Conservation (phyloP, 2,329 filamentous ascomycete genomes). For the Neopestalotiopsis sp. region DNA sequence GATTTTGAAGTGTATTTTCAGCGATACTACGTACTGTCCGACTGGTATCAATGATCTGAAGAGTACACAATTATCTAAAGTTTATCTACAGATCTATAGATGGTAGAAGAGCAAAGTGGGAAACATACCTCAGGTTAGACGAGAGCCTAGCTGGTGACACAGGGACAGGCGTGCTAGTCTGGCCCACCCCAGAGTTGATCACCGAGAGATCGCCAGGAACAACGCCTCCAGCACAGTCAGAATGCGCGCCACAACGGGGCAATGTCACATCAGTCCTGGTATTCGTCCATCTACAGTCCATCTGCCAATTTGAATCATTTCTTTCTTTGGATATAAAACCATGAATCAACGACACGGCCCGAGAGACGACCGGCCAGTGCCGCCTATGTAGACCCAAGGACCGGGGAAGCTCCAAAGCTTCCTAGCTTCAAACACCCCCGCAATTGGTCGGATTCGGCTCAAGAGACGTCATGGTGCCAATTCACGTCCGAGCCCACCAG, state of each 20-base stretch:
- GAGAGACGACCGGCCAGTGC: too few relatives aligned
- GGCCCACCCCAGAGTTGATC: not conserved
- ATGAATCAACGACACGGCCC: too few relatives aligned
- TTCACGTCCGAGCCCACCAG: not conserved
- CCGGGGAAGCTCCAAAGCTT: slow-evolving; percentile 3
- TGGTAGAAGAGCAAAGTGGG: too few relatives aligned
- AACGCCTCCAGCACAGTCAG: not conserved
- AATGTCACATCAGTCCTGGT: not conserved
- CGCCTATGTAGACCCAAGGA: not conserved
- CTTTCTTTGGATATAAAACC: too few relatives aligned
- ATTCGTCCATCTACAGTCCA: not conserved
- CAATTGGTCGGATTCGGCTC: not conserved
- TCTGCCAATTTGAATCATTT: too few relatives aligned
- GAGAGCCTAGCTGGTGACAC: too few relatives aligned
- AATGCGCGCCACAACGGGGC: not conserved
- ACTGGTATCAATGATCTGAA: too few relatives aligned
- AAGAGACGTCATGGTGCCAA: not conserved
- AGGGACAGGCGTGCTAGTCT: not conserved
- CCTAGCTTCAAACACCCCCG: not conserved
- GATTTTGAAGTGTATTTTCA: too few relatives aligned
- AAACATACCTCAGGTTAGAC: too few relatives aligned
- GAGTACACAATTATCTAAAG: too few relatives aligned
- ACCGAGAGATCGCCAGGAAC: not conserved
- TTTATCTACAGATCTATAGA: too few relatives aligned
- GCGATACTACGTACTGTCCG: too few relatives aligned